Evolutionary conservation across 257 asterid genomes (phyloP).

Genomic region (Galeopsis tetrahit): DNA sequence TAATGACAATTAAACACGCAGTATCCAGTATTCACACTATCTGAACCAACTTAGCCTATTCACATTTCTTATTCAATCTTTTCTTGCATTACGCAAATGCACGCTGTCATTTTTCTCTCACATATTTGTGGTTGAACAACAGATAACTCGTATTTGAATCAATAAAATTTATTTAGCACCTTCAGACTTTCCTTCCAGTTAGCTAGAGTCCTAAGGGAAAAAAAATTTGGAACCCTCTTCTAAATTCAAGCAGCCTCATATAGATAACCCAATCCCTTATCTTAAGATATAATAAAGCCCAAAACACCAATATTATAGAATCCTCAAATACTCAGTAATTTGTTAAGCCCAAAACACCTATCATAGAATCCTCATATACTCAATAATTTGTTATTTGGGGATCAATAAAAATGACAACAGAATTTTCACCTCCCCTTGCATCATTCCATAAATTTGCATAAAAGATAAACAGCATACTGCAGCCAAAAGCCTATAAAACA

Average conservation of each 20-base stretch:
- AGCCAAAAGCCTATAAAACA: not conserved
- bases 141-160: not conserved
- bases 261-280: not conserved
- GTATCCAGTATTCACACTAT: constrained; percentile 4
- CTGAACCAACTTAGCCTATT: constrained; percentile 17
- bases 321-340: constrained; percentile 12
- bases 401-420: not conserved
- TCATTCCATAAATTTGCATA: not conserved
- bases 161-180: constrained; percentile 18
- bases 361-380: not conserved
- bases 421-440: not conserved
- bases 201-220: not conserved
- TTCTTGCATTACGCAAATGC: not conserved
- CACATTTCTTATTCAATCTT: not conserved
- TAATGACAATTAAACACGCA: not conserved
- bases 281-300: constrained; percentile 14
- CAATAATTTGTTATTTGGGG: not conserved
- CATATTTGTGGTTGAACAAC: not conserved
- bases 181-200: not conserved
- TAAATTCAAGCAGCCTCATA: constrained; percentile 9
- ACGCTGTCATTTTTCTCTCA: not conserved
- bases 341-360: not conserved
- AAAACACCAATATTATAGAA: not conserved
- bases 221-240: not conserved
- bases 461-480: constrained; percentile 1